Conservation (phyloP, 345 rosid genomes). For the Camelina sativa region DNA sequence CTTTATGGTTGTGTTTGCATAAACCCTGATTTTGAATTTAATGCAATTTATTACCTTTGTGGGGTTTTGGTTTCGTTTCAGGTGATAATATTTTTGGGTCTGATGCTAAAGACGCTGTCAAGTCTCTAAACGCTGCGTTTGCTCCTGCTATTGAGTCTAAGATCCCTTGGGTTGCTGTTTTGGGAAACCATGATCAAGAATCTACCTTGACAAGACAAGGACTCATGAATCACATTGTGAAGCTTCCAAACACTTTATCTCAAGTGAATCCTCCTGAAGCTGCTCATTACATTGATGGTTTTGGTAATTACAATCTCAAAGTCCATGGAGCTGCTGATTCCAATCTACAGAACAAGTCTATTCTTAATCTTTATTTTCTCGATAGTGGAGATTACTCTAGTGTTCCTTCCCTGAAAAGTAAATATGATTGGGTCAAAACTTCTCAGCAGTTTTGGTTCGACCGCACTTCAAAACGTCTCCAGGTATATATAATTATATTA, state of each 20-base stretch:
- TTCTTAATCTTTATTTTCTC: conserved; percentile 83
- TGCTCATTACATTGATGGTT: conserved; percentile 73
- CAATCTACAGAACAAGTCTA: conserved; percentile 73
- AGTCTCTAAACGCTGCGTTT: conserved; percentile 77
- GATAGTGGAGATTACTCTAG: conserved; percentile 93
- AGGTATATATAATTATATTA: conserved; percentile 46
- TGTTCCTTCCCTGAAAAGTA: conserved; percentile 56
- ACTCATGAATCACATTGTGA: conserved; percentile 81
- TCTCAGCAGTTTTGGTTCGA: conserved; percentile 91
- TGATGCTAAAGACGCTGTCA: conserved; percentile 69
- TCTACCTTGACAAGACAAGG: conserved; percentile 70
- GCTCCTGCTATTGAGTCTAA: conserved; percentile 79
- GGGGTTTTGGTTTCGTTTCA: conserved; percentile 38
- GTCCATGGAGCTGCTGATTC: conserved; percentile 74
- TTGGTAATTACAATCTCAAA: conserved; percentile 94
- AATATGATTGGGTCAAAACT: conserved; percentile 81
- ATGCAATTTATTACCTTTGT: not conserved
- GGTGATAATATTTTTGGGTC: conserved; percentile 83
- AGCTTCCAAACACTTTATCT: conserved; percentile 68
- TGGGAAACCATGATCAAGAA: conserved; percentile 97
- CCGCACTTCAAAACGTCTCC: conserved; percentile 70
- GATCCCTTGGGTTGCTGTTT: conserved; percentile 85
- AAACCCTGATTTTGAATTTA: not conserved
- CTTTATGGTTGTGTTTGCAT: not conserved
- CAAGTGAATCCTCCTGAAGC: conserved; percentile 66